Percentiles rank a stretch among this genome's conserved stretches.
These are phyloP conservation scores for Erodium moschatum DNA, from an alignment of 441 rosid species.

Conservation along the genomic window DNA sequence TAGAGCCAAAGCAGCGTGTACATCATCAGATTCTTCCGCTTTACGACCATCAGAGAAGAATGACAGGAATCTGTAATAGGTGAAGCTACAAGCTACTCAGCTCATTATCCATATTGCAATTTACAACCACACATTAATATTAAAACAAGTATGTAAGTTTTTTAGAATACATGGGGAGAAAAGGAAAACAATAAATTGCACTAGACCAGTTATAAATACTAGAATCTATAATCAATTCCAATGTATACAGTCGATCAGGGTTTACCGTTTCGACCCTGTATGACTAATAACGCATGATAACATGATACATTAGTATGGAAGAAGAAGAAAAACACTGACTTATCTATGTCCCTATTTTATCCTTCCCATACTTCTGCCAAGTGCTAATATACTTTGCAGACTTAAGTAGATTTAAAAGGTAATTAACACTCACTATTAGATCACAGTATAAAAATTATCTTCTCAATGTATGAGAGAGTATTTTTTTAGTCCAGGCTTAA, in stretches of 20 bases:
- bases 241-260: neutral
- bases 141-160: neutral
- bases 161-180: conserved; percentile 1
- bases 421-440: neutral
- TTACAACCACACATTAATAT: neutral
- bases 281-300: conserved; percentile 39
- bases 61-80: conserved; percentile 63
- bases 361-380: conserved; percentile 10
- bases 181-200: neutral
- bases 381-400: conserved; percentile 1
- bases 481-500: neutral
- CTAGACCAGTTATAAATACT: neutral
- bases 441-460: neutral
- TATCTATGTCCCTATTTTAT: neutral
- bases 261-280: conserved; percentile 31
- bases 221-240: neutral
- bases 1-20: conserved; percentile 98
- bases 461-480: neutral
- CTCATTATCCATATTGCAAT: neutral
- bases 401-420: conserved; percentile 13
- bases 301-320: conserved; percentile 2
- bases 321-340: conserved; percentile 35
- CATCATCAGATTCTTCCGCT: conserved; percentile 89
- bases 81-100: conserved; percentile 7
- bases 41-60: conserved; percentile 74